phyloP scores from a whole-genome alignment of 331 rosid genomes.

The Quercus lobata region DNA sequence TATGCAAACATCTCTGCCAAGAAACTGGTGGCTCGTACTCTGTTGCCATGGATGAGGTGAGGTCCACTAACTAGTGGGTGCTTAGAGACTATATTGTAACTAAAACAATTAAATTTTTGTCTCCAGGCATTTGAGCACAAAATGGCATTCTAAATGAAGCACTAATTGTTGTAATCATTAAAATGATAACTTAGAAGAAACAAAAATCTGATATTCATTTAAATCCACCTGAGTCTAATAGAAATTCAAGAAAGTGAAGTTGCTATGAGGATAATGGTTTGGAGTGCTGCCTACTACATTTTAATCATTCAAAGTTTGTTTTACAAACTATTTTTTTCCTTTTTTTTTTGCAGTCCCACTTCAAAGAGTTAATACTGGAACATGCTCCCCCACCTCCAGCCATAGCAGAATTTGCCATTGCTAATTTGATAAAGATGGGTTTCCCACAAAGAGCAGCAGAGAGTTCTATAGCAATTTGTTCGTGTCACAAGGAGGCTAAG shows the following conservation, averaged over 20 bases:
- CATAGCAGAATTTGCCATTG: slow-evolving; percentile 87
- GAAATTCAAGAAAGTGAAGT: neutral
- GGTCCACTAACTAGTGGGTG: slow-evolving; percentile 21
- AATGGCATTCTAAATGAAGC: neutral
- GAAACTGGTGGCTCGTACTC: slow-evolving; percentile 88
- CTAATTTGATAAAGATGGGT: slow-evolving; percentile 94
- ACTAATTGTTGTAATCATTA: neutral
- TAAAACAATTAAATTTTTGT: slow-evolving; percentile 1
- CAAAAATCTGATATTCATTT: neutral
- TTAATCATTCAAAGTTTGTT: neutral
- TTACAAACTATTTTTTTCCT: neutral
- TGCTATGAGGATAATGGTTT: neutral
- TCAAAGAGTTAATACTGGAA: slow-evolving; percentile 82
- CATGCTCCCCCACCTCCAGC: slow-evolving; percentile 99
- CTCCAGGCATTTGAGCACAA: neutral
- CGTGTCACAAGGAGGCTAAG: slow-evolving; percentile 92
- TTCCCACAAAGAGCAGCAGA: slow-evolving; percentile 98
- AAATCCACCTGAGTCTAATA: neutral
- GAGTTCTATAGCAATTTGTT: slow-evolving; percentile 85
- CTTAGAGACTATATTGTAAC: neutral
- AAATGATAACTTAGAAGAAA: neutral
- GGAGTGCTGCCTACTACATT: neutral
- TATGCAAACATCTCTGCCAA: slow-evolving; percentile 91
- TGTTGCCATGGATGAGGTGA: slow-evolving; percentile 88
- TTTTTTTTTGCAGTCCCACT: slow-evolving; percentile 50